Evolutionary conservation across 176 grass and related monocot genomes (phyloP), one percentile per base, ranked within the genome.

Genomic region (Lolium perenne): DNA sequence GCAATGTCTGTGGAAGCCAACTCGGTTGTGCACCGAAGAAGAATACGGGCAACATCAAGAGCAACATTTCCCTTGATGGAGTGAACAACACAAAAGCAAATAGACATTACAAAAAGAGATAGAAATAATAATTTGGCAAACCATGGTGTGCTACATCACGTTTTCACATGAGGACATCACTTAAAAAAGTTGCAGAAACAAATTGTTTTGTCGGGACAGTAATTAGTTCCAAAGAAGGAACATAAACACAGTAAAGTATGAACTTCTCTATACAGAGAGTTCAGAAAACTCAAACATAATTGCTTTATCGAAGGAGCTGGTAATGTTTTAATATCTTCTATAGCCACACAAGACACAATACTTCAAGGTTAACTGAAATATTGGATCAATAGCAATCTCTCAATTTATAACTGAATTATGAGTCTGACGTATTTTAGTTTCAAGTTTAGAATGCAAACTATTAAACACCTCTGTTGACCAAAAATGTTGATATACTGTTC

Each of bases 31-130:
- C 91, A 91, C 58, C 90, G 55, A 86, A 95, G 87, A 80, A 98
- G 92, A 91, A 98, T 86, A 69, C 92, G 90, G 56, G 96, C 91
- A 86, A 91, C 93, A 94, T 98, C 92, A 89, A 98, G 90, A 73
- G 96, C 93, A 66, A 98, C 96, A 94, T 98, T 98, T 77, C 96
- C 96, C 96, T 95, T 67, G 50, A 77, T 70, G 76, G 71, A 84
- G 59, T 48, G 17, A 65, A 64, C 38, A 77, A 26, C 74, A 85
- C 25, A 2, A 54, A 49, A 85, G 22, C 7, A 76, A 78, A 70
- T 10, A 41, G 18, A 68, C 54, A 55, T 70, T 69, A 67, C 2
- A 74, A 13, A 4, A 74, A 59, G 38, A 17, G 16, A 50, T 35
- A 35, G 15, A 0, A 14, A 83, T 13, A 62, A 50, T 61, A 49